Base-by-base conservation (phyloP, 2,329 filamentous ascomycete species). In the Cordyceps fumosorosea region DNA sequence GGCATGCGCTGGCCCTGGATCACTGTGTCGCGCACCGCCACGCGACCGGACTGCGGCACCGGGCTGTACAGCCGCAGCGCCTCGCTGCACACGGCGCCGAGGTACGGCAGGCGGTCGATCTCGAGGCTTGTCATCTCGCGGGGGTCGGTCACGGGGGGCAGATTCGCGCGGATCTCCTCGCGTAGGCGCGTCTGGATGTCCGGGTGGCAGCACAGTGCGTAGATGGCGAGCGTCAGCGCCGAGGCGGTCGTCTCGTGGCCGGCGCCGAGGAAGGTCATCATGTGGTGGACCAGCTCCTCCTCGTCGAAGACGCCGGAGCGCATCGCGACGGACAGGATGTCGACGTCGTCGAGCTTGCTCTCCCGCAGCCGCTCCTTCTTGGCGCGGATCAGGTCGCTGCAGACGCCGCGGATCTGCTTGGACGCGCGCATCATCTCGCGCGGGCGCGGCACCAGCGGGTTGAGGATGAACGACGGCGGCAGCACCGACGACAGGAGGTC, bases 291-390 rank as follows among this genome's bases (percentile, higher is more conserved):
- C 22, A 60, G 82, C 63, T 89, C 85, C 55, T 89, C 86, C 66
- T 92, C 88, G 16, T 75, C 81, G 74, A 93, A 92, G 5, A 78
- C 83, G 55, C 87, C 88, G 34, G 84, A 89, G 68, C 86, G 81
- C 58, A 93, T 77, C n/a, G 90, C 89, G 0, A 91, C 87, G 3
- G 86, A 89, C 44, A 93, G 78, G 62, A 93, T 92, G 72, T 93
- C 89, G 10, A 82, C 72, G 47, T 84, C 83, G 3, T 73, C 74
- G 11, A 73, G 71, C 63, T 80, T 76, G 56, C 78, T 75, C 55
- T 74, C 73, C 29, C 68, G 72, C 20, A 75, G 67, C 67, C 75
- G 76, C 56, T 71, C 77, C 65, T 86, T 85, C 76, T 93, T 93
- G 59, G 84, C 76, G 0, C 76, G 76, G 67, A 96, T 86, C 50